Evolutionary conservation across 1,284 basidiomycete genomes (phyloP).

Genomic region (Rhodotorula sp.): DNA sequence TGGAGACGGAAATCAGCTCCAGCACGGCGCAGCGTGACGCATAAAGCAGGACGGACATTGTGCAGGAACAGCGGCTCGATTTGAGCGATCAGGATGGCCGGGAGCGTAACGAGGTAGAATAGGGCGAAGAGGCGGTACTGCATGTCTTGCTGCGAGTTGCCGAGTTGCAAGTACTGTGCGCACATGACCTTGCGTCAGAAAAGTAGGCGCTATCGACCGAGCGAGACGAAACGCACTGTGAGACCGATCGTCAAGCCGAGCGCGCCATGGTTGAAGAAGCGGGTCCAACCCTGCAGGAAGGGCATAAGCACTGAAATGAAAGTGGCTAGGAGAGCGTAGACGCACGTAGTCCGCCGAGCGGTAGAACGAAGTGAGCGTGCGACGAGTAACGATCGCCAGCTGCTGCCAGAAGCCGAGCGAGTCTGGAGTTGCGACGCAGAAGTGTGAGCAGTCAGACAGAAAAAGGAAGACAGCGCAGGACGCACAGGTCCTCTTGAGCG

Average conservation of each 20-base stretch:
- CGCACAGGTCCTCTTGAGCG: constrained; percentile 33
- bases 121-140: constrained; percentile 71
- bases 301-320: too few relatives aligned
- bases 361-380: background rate
- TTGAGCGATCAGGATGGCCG: constrained; percentile 73
- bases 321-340: too few relatives aligned
- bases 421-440: background rate
- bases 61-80: constrained; percentile 81
- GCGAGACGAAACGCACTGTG: constrained; percentile 48
- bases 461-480: background rate
- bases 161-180: constrained; percentile 72
- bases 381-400: background rate
- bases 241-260: constrained; percentile 77
- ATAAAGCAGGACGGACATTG: background rate
- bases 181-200: constrained; percentile 48
- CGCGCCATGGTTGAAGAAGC: constrained; percentile 50
- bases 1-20: too few relatives aligned
- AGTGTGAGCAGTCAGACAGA: rapidly evolving
- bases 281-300: constrained; percentile 55
- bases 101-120: constrained; percentile 52
- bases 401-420: background rate
- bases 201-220: constrained; percentile 13
- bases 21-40: too few relatives aligned
- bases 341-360: background rate
- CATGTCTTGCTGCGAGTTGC: constrained; percentile 65